A percentile compares a stretch with the other conserved stretches of the same genome.
phyloP scores from a whole-genome alignment of 345 rosid species.

The Lumnitzera racemosa region DNA sequence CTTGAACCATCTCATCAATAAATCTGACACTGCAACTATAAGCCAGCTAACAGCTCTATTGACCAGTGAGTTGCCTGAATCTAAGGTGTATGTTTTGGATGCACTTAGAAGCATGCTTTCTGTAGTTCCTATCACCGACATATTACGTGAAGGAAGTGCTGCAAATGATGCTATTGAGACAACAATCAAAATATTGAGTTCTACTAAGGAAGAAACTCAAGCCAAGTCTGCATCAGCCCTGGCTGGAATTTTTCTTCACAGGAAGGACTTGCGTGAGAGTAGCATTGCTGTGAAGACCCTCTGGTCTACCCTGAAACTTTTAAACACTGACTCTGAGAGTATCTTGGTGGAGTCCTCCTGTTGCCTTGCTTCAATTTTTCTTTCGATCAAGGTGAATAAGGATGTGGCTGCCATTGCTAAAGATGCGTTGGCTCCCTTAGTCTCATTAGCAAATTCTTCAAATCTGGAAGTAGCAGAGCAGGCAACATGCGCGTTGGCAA shows the following conservation, averaged over 20 bases:
- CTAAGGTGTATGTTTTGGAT: constrained; percentile 88
- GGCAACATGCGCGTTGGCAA: constrained; percentile 89
- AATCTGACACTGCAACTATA: constrained; percentile 94
- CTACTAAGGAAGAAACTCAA: constrained; percentile 87
- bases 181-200: constrained; percentile 80
- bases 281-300: constrained; percentile 72
- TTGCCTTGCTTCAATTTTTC: constrained; percentile 86
- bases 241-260: constrained; percentile 71
- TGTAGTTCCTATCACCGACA: constrained; percentile 69
- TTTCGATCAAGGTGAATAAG: constrained; percentile 83
- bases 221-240: constrained; percentile 93
- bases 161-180: constrained; percentile 98
- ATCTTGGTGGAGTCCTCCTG: constrained; percentile 65
- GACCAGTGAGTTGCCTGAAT: constrained; percentile 96
- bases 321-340: constrained; percentile 68
- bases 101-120: constrained; percentile 95
- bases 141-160: constrained; percentile 92
- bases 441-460: constrained; percentile 65
- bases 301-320: constrained; percentile 62
- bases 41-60: constrained; percentile 95
- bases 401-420: constrained; percentile 86
- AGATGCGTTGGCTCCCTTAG: constrained; percentile 66
- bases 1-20: constrained; percentile 87
- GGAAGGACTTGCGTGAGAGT: constrained; percentile 96
- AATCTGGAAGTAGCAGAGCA: constrained; percentile 87